A percentile compares a stretch with the other conserved stretches of the same genome.
Evolutionary conservation across 2,329 filamentous ascomycete genomes (phyloP).

Genomic region (Xylaria polymorpha): DNA sequence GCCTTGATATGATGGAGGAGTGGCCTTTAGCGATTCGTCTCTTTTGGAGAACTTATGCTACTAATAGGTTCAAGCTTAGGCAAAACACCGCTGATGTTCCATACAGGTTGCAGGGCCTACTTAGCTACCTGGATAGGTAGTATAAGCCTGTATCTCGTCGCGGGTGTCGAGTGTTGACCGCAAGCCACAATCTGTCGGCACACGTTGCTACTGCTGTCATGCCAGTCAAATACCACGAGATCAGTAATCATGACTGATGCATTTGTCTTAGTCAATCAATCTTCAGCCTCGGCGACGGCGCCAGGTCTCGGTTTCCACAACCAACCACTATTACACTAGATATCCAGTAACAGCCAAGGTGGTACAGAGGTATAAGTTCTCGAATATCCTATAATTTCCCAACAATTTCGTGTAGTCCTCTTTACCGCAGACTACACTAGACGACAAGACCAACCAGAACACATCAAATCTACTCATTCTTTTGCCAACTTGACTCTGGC

Average conservation of each 20-base stretch:
- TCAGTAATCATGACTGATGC: constrained; percentile 21
- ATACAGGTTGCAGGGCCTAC: not conserved
- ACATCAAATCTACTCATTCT: constrained; percentile 10
- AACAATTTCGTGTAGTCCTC: not conserved
- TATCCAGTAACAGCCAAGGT: no score
- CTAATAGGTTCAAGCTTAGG: not conserved
- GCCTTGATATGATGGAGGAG: not conserved
- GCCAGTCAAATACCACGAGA: not conserved
- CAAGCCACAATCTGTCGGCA: constrained; percentile 28
- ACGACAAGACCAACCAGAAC: not conserved
- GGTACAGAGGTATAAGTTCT: no score
- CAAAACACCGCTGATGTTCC: not conserved
- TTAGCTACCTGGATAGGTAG: not conserved
- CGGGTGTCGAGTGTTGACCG: constrained; percentile 1
- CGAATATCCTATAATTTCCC: not conserved
- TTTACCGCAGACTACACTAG: not conserved
- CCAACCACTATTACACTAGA: not conserved
- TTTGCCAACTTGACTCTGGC: not conserved
- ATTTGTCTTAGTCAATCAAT: not conserved
- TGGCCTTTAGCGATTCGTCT: not conserved
- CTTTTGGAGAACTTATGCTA: not conserved
- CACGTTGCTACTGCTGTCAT: not conserved
- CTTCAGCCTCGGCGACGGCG: constrained; percentile 24
- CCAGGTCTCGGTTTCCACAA: constrained; percentile 4
- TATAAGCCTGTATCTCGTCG: not conserved